Conservation (phyloP, 2,329 filamentous ascomycete species). For the Fusarium dlaminii region DNA sequence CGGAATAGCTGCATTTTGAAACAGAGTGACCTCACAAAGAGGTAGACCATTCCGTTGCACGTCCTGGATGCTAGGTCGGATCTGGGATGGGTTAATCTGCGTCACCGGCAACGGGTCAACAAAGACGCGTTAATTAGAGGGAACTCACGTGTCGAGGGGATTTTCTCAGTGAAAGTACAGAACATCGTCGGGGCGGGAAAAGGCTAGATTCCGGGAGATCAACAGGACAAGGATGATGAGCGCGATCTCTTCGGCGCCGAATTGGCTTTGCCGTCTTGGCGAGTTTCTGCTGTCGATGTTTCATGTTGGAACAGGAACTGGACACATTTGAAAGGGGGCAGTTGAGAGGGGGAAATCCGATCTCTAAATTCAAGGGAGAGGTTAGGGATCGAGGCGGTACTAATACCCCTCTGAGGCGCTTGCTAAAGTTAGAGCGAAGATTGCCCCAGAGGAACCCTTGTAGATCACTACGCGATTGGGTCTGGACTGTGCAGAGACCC, state of each 20-base stretch:
- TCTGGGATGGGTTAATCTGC: neutral
- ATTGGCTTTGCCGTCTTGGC: neutral
- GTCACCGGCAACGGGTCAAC: neutral
- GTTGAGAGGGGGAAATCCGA: neutral
- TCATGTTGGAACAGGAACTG: neutral
- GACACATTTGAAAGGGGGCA: neutral
- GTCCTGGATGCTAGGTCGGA: constrained; percentile 3
- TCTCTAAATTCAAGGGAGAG: neutral
- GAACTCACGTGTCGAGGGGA: constrained; percentile 7
- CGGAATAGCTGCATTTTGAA: constrained; percentile 6
- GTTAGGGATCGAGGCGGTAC: constrained; percentile 3
- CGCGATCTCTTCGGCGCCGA: constrained; percentile 6
- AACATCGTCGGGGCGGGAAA: constrained; percentile 20
- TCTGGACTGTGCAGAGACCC: constrained; percentile 9
- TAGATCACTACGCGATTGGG: constrained; percentile 9
- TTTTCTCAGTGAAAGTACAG: neutral
- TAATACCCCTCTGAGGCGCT: constrained; percentile 13
- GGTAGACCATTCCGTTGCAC: neutral
- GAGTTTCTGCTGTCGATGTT: constrained; percentile 4
- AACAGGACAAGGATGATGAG: neutral
- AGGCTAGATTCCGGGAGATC: neutral
- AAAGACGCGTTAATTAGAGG: neutral
- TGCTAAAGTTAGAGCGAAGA: neutral
- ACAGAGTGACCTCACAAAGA: constrained; percentile 7
- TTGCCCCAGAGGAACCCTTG: constrained; percentile 1